phyloP scores from a whole-genome alignment of 352 stramenopile genomes.

The Ophiocytium majus region DNA sequence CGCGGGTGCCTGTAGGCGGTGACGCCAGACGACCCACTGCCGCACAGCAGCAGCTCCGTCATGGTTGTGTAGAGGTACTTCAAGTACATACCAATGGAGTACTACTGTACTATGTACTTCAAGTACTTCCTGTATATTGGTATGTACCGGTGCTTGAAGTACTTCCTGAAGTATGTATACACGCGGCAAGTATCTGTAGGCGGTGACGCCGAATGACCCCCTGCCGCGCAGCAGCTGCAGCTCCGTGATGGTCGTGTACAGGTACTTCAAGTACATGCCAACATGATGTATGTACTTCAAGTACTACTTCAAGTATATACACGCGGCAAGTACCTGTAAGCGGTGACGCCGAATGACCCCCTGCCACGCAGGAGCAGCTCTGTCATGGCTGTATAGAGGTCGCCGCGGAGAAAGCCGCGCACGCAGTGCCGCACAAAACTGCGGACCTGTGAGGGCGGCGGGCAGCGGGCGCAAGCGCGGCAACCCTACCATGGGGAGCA shows the following conservation, averaged over 20 bases:
- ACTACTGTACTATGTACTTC: neutral
- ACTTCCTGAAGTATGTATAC: neutral
- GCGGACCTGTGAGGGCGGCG: neutral
- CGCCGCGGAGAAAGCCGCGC: constrained; percentile 28
- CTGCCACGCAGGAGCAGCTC: constrained; percentile 28
- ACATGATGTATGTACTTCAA: neutral
- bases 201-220: constrained; percentile 27
- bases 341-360: constrained; percentile 26
- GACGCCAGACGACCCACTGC: constrained; percentile 25
- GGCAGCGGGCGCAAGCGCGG: neutral
- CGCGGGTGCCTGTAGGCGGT: neutral
- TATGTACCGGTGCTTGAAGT: too few species aligned
- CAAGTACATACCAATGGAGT: neutral
- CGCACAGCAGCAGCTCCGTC: neutral
- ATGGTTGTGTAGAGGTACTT: neutral
- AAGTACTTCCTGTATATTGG: too few species aligned
- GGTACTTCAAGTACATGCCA: neutral
- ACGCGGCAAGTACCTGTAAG: neutral
- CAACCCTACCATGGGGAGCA: neutral
- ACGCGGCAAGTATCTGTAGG: neutral
- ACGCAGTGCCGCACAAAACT: constrained; percentile 33
- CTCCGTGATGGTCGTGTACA: neutral
- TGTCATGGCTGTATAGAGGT: constrained; percentile 42
- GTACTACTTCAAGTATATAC: neutral
- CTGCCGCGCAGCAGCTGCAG: neutral